A percentile compares a stretch with the other conserved stretches of the same genome.
Conservation (phyloP, 306 rosid species). For the Acacia crassicarpa region DNA sequence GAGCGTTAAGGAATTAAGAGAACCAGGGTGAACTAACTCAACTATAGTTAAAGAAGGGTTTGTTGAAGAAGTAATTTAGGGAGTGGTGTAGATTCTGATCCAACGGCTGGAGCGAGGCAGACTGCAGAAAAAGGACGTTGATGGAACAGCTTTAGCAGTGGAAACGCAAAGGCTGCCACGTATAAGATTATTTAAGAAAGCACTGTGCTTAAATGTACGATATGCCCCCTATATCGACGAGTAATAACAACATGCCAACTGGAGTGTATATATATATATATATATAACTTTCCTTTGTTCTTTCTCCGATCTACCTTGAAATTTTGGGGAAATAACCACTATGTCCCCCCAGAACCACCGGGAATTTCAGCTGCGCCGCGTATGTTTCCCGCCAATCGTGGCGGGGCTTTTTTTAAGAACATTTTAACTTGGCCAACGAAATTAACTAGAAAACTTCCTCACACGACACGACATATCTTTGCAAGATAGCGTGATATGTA, state of each 20-base stretch:
- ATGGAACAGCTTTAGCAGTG: conserved; percentile 30
- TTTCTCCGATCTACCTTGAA: neutral
- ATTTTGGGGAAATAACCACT: neutral
- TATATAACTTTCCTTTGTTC: neutral
- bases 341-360: neutral
- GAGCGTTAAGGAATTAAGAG: conserved; percentile 27
- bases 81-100: conserved; percentile 49
- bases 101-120: conserved; percentile 59
- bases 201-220: conserved; percentile 36
- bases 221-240: conserved; percentile 27
- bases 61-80: neutral
- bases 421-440: neutral
- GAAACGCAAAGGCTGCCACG: conserved; percentile 48
- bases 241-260: conserved; percentile 32
- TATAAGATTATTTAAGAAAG: conserved; percentile 24
- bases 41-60: conserved; percentile 40
- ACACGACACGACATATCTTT: too few relatives aligned
- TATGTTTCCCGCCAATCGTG: too few relatives aligned
- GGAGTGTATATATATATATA: too few relatives aligned
- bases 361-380: neutral
- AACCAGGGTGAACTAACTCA: conserved; percentile 23
- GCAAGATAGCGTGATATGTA: neutral
- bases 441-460: neutral
- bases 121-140: conserved; percentile 34
- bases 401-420: neutral